Evolutionary conservation across 1,139 yeast species (phyloP), one percentile per base, ranked within the genome.

Genomic region (Saccharomyces pastorianus): DNA sequence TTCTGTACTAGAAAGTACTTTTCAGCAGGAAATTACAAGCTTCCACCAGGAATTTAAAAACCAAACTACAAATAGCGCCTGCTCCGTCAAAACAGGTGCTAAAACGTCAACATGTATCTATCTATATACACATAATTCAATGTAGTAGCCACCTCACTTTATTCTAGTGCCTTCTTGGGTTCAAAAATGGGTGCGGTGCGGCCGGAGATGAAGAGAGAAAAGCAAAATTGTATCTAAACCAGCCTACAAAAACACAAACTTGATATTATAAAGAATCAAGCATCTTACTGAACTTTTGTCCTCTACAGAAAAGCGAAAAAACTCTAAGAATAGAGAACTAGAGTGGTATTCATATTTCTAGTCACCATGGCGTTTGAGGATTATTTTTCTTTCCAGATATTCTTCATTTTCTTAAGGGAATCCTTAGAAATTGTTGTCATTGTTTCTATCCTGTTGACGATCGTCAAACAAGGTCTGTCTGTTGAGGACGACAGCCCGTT

Each of bases 331-430:
- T 38, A 38, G n/a, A 20, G 44, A 38, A 11, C 25, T 9, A 38
- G 25, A 20, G 20, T 17, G 11, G 9, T 4, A 20, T 9, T 11
- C 11, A 17, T 20, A 20, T 17, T 38, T 4, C 13, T 38, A 17
- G 26, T 41, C 27, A 41, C 6, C 17, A 62, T 63, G 65, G 53
- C 52, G 9, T 62, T 72, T 47, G 73, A 69, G 46, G 62, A 70
- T 26, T 58, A 70, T 44, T 74, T 74, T 60, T 74, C 78, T 2
- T 72, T 74, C 49, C 75, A 74, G 59, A 71, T 81, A 52, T 91
- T 90, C 74, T 90, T 91, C 74, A 85, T 91, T 64, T 89, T 89
- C 56, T 81, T 91, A 64, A 82, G 98, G 73, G 98, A 91, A 73
- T 77, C 96, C 1, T 76, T 91, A 59, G 98, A 91, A 75, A 96